Conservation (phyloP, 257 asterid species). For the Cruciata laevipes region DNA sequence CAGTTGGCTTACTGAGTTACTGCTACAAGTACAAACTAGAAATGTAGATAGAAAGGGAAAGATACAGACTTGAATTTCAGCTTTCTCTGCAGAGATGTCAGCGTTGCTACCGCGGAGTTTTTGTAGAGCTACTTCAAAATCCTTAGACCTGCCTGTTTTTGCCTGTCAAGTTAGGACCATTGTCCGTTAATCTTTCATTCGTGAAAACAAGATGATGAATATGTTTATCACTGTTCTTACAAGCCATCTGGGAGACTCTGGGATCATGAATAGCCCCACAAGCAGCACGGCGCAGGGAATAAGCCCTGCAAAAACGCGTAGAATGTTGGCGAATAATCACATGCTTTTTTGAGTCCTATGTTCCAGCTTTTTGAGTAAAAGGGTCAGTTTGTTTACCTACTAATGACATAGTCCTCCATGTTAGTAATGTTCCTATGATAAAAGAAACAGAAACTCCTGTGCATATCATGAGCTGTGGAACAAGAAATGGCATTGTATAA, state of each 20-base stretch:
- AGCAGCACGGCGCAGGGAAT: slow-evolving; percentile 68
- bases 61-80: slow-evolving; percentile 62
- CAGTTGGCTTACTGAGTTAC: slow-evolving; percentile 1
- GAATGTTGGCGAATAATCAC: not conserved
- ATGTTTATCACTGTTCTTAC: slow-evolving; percentile 29
- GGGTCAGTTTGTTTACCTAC: slow-evolving; percentile 31
- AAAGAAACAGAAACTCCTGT: slow-evolving; percentile 81
- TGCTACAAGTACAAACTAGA: not conserved
- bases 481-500: slow-evolving; percentile 3
- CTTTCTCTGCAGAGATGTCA: slow-evolving; percentile 68
- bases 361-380: slow-evolving; percentile 2
- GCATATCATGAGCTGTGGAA: slow-evolving; percentile 71
- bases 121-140: slow-evolving; percentile 64
- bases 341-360: too few species aligned
- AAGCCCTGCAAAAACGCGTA: slow-evolving; percentile 42
- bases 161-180: slow-evolving; percentile 38
- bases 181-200: not conserved
- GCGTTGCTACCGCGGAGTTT: slow-evolving; percentile 62
- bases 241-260: slow-evolving; percentile 96
- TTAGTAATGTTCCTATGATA: slow-evolving; percentile 68
- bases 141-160: slow-evolving; percentile 52
- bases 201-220: not conserved
- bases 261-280: slow-evolving; percentile 61
- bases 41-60: slow-evolving; percentile 6
- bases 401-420: slow-evolving; percentile 78